A percentile compares a stretch with the other conserved stretches of the same genome.
These are phyloP conservation scores for Dorcoceras hygrometricum DNA, from an alignment of 257 asterid species.

Conservation along the genomic window DNA sequence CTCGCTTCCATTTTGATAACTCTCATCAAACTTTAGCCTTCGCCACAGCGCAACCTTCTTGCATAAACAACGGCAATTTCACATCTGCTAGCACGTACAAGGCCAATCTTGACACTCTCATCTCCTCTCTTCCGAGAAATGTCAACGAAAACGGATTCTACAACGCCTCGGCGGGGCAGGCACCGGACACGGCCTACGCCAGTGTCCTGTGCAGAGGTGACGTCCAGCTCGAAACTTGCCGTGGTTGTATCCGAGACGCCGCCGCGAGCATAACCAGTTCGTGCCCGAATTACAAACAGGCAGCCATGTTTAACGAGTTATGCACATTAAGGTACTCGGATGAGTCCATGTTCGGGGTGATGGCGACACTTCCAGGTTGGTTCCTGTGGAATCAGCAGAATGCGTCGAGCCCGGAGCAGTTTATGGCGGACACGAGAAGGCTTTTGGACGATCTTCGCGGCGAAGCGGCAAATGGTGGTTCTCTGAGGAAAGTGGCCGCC, in stretches of 20 bases:
- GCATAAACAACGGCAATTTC: slow-evolving; percentile 11
- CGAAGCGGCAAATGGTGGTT: slow-evolving; percentile 10
- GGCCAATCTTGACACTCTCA: slow-evolving; percentile 5
- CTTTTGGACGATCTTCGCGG: slow-evolving; percentile 5
- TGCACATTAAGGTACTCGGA: slow-evolving; percentile 21
- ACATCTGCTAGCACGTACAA: slow-evolving; percentile 1
- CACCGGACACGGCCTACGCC: not conserved
- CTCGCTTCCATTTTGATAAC: too few relatives aligned
- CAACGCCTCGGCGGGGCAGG: slow-evolving; percentile 11
- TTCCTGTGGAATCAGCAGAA: not conserved
- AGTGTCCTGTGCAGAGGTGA: slow-evolving; percentile 21
- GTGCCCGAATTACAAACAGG: slow-evolving; percentile 18
- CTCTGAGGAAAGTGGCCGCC: slow-evolving; percentile 7
- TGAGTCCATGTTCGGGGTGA: not conserved
- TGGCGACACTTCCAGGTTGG: not conserved
- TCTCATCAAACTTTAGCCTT: too few relatives aligned
- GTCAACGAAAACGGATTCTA: slow-evolving; percentile 12
- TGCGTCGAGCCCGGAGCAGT: not conserved
- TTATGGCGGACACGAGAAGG: not conserved
- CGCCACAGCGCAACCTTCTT: not conserved
- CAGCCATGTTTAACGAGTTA: not conserved
- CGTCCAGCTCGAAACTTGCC: not conserved
- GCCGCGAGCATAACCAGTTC: not conserved
- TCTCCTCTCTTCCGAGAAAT: slow-evolving; percentile 9
- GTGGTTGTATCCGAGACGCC: not conserved